Conservation (phyloP, 441 rosid genomes). For the Pelargonium australe region DNA sequence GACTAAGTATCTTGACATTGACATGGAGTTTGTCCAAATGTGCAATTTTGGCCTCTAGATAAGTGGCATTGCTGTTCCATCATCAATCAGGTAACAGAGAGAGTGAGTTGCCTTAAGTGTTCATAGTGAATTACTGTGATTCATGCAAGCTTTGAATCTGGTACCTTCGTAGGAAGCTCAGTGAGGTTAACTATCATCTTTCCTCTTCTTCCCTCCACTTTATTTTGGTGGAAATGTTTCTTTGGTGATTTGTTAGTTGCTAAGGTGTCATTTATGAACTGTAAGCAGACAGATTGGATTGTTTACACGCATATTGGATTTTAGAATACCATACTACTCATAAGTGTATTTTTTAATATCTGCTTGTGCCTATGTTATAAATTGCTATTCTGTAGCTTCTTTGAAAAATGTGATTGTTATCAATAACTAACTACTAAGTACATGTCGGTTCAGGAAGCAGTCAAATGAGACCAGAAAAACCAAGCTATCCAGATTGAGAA, state of each 20-base stretch:
- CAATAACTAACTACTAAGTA: too few relatives aligned
- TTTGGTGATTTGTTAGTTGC: slow-evolving; percentile 12
- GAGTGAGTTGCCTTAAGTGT: slow-evolving; percentile 22
- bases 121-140: slow-evolving; percentile 19
- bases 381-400: too few relatives aligned
- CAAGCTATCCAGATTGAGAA: too few relatives aligned
- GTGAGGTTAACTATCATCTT: slow-evolving; percentile 9
- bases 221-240: slow-evolving; percentile 9
- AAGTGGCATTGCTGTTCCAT: slow-evolving; percentile 11
- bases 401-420: too few relatives aligned
- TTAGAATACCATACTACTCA: too few relatives aligned
- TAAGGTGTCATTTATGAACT: slow-evolving; percentile 14
- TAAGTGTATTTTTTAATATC: too few relatives aligned
- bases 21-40: slow-evolving; percentile 89
- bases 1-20: slow-evolving; percentile 81
- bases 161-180: slow-evolving; percentile 20
- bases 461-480: too few relatives aligned
- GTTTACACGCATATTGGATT: slow-evolving; percentile 23
- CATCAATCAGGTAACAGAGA: slow-evolving; percentile 18
- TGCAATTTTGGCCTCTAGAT: slow-evolving; percentile 87
- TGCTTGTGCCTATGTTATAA: too few relatives aligned
- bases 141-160: slow-evolving; percentile 22
- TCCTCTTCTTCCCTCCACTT: neutral
- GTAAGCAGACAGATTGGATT: slow-evolving; percentile 24
- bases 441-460: too few relatives aligned